Evolutionary conservation across 306 rosid genomes (phyloP).

Genomic region (Medicago ruthenica): DNA sequence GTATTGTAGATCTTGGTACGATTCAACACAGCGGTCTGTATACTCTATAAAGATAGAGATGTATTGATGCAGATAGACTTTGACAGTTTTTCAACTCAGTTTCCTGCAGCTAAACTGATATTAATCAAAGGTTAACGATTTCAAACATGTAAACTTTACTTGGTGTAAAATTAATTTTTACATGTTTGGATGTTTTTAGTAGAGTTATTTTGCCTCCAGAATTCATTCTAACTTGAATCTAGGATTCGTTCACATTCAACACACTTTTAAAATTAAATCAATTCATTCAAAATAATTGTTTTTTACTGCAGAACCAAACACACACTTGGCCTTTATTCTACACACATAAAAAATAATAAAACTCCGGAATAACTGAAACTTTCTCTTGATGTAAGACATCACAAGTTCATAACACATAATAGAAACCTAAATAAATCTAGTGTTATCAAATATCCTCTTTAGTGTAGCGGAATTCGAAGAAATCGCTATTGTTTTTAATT

Average conservation of each 20-base stretch:
- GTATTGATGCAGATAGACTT: constrained; percentile 37
- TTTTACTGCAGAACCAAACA: too few relatives aligned
- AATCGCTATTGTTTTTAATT: neutral
- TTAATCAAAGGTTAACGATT: constrained; percentile 28
- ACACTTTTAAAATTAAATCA: too few relatives aligned
- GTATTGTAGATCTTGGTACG: constrained; percentile 38
- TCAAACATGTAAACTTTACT: constrained; percentile 18
- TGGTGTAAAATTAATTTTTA: too few relatives aligned
- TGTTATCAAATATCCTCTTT: neutral
- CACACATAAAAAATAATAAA: too few relatives aligned
- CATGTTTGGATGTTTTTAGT: too few relatives aligned
- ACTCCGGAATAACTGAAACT: constrained; percentile 20
- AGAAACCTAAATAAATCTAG: constrained; percentile 7
- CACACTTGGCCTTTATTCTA: constrained; percentile 32
- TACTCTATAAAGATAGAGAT: neutral
- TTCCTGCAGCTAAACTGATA: constrained; percentile 45
- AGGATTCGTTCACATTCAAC: too few relatives aligned
- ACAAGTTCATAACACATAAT: constrained; percentile 22
- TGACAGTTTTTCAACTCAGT: constrained; percentile 40
- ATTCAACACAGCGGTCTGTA: constrained; percentile 10
- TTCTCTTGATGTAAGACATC: constrained; percentile 6
- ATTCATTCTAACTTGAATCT: too few relatives aligned
- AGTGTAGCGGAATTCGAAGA: neutral
- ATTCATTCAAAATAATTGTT: too few relatives aligned
- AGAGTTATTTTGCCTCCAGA: too few relatives aligned